Conservation (phyloP, 2,329 filamentous ascomycete genomes). For the Helotiales sp. region DNA sequence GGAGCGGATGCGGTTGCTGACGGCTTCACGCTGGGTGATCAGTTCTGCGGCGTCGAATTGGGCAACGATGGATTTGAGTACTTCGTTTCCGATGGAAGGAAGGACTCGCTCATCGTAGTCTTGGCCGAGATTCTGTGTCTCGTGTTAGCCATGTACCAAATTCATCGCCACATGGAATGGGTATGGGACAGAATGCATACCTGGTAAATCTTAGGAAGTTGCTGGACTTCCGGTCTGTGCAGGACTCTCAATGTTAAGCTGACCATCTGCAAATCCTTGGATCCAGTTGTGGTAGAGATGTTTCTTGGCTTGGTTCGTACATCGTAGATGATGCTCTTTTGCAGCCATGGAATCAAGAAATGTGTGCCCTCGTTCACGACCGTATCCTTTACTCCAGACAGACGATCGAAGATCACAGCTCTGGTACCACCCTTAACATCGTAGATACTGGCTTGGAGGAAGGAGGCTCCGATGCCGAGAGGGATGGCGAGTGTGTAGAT, state of each 20-base stretch:
- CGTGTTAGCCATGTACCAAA: neutral
- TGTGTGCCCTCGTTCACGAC: conserved; percentile 97
- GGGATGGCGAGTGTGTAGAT: conserved; percentile 74
- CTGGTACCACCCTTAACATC: conserved; percentile 94
- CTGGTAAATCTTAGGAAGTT: conserved; percentile 97
- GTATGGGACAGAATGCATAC: conserved; percentile 56
- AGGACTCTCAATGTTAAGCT: conserved; percentile 94
- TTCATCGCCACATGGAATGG: neutral
- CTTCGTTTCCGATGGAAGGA: conserved; percentile 98
- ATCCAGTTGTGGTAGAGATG: conserved; percentile 95
- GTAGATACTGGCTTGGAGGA: conserved; percentile 83
- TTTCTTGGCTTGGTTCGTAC: conserved; percentile 96
- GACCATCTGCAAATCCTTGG: conserved; percentile 99
- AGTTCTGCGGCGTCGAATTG: conserved; percentile 98
- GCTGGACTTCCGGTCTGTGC: conserved; percentile 90
- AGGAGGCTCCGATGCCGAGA: conserved; percentile 63
- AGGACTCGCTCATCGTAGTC: conserved; percentile 99
- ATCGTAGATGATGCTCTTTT: conserved; percentile 92
- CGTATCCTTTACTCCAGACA: conserved; percentile 87
- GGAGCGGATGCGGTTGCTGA: conserved; percentile 88
- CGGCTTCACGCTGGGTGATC: conserved; percentile 97
- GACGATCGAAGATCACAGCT: conserved; percentile 95
- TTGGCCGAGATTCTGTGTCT: conserved; percentile 80
- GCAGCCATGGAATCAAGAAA: conserved; percentile 93
- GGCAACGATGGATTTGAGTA: conserved; percentile 96